These are phyloP conservation scores for Irpex lacteus DNA, from an alignment of 1,284 basidiomycete species.

Conservation along the genomic window DNA sequence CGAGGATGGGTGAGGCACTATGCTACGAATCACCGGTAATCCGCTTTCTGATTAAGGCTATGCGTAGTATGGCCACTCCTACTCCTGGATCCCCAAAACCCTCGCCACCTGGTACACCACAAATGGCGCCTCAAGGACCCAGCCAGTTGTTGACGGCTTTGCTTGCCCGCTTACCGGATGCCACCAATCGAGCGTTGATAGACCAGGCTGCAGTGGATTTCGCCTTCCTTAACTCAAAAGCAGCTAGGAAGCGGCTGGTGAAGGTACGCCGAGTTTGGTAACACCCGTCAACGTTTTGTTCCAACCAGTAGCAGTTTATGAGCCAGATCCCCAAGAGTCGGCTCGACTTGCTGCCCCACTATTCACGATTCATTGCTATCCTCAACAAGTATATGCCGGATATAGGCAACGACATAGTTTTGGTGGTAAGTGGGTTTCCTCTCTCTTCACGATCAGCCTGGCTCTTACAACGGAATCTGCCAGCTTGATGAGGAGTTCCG, in stretches of 20 bases:
- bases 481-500: slow-evolving; percentile 97
- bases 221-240: slow-evolving; percentile 94
- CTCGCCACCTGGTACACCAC: slow-evolving; percentile 63
- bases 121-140: slow-evolving; percentile 79
- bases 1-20: slow-evolving; percentile 48
- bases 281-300: background rate
- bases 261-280: slow-evolving; percentile 49
- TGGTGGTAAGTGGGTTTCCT: slow-evolving; percentile 52
- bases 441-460: background rate
- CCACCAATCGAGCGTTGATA: slow-evolving; percentile 88
- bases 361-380: slow-evolving; percentile 87
- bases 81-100: slow-evolving; percentile 64
- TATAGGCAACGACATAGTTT: slow-evolving; percentile 79
- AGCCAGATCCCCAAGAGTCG: slow-evolving; percentile 85
- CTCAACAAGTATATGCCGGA: slow-evolving; percentile 94
- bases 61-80: slow-evolving; percentile 51
- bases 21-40: slow-evolving; percentile 1
- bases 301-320: slow-evolving; percentile 60
- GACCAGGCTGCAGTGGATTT: slow-evolving; percentile 97
- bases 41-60: slow-evolving; percentile 8
- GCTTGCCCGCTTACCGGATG: slow-evolving; percentile 91
- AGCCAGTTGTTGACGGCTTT: slow-evolving; percentile 90
- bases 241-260: slow-evolving; percentile 85
- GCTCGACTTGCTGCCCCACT: slow-evolving; percentile 91
- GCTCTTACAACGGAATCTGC: background rate